Evolutionary conservation across 1,284 basidiomycete species (phyloP).

Genomic region (Coniferiporia weirii): DNA sequence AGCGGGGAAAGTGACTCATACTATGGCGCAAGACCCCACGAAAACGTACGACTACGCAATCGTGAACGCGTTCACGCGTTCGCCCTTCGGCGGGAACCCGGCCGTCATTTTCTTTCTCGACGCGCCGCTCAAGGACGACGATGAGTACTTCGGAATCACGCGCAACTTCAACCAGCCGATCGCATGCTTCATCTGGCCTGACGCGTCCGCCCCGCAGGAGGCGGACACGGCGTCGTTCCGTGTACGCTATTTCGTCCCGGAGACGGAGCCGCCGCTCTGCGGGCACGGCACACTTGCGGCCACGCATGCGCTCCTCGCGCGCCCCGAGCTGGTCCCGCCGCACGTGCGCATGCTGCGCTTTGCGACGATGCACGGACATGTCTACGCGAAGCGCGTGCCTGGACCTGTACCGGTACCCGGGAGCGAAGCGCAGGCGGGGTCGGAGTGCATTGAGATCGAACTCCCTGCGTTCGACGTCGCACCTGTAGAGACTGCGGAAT

Average conservation of each 20-base stretch:
- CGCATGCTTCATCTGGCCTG: conserved; percentile 35
- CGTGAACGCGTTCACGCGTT: conserved; percentile 44
- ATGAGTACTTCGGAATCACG: conserved; percentile 33
- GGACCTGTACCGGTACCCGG: background rate
- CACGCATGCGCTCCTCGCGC: conserved; percentile 35
- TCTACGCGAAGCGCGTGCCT: conserved; percentile 11
- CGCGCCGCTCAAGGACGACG: conserved; percentile 23
- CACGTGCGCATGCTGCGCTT: conserved; percentile 34
- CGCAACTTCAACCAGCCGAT: conserved; percentile 46
- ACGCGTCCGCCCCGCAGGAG: conserved; percentile 22
- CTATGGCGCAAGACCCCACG: background rate
- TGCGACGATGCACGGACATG: conserved; percentile 24
- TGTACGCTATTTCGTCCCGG: conserved; percentile 38
- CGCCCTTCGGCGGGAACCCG: conserved; percentile 45
- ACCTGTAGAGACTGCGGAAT: conserved; percentile 28
- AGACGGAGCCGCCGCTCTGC: conserved; percentile 36
- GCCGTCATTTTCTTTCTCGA: conserved; percentile 42
- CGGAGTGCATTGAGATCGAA: conserved; percentile 38
- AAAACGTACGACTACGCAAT: conserved; percentile 27
- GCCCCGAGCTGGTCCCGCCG: conserved; percentile 23
- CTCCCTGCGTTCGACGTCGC: conserved; percentile 30
- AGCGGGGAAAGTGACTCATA: background rate
- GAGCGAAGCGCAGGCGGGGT: conserved; percentile 23
- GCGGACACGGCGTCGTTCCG: conserved; percentile 24
- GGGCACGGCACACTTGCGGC: conserved; percentile 49